A percentile compares a stretch with the other conserved stretches of the same genome.
These are phyloP conservation scores for Parietaria judaica DNA, from an alignment of 306 rosid genomes.

Conservation along the genomic window DNA sequence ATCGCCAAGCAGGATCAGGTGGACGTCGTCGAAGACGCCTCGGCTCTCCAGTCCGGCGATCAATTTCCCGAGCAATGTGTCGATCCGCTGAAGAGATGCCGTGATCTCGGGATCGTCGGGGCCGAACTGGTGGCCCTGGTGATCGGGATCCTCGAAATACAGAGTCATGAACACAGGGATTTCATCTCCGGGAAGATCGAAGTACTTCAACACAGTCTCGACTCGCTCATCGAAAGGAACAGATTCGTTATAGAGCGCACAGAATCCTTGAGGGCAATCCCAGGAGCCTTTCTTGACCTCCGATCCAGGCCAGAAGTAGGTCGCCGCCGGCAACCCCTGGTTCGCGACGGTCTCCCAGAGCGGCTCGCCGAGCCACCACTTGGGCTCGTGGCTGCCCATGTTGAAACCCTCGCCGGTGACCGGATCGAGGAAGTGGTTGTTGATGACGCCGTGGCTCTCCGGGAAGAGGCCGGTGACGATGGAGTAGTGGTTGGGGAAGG, in stretches of 20 bases:
- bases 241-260: conserved; percentile 54
- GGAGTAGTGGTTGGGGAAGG: conserved; percentile 92
- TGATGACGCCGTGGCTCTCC: conserved; percentile 77
- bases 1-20: conserved; percentile 77
- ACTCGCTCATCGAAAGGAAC: conserved; percentile 81
- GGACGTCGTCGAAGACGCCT: conserved; percentile 85
- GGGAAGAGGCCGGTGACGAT: conserved; percentile 96
- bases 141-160: conserved; percentile 98
- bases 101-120: conserved; percentile 89
- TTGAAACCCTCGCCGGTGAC: conserved; percentile 51
- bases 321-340: conserved; percentile 71
- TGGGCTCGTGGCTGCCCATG: conserved; percentile 73
- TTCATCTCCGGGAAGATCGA: conserved; percentile 63
- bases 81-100: conserved; percentile 65
- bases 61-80: conserved; percentile 9
- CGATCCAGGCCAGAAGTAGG: conserved; percentile 93
- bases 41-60: conserved; percentile 70
- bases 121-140: conserved; percentile 86
- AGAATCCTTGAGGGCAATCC: conserved; percentile 50
- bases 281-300: conserved; percentile 94
- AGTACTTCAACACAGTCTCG: conserved; percentile 46
- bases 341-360: conserved; percentile 81
- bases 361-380: conserved; percentile 99
- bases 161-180: conserved; percentile 82
- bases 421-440: conserved; percentile 76